These are phyloP conservation scores for Leccinum longicurvipes DNA, from an alignment of 768 basidiomycete species.

Conservation along the genomic window DNA sequence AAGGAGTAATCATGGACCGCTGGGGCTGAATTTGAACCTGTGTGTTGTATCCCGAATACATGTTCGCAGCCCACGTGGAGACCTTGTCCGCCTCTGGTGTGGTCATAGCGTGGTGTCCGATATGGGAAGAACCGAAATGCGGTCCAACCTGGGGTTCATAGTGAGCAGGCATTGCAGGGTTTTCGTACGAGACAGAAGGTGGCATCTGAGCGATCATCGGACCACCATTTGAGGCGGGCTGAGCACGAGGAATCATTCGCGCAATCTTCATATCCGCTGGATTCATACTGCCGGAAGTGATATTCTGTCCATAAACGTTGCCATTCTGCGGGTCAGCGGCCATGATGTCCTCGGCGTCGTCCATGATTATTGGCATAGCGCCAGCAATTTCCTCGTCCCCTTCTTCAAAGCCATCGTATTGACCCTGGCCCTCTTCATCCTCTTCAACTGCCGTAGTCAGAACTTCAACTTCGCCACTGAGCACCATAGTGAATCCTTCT, in stretches of 20 bases:
- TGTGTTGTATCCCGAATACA: slow-evolving; percentile 27
- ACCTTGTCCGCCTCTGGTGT: slow-evolving; percentile 27
- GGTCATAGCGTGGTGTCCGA: slow-evolving; percentile 19
- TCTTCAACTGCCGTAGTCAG: slow-evolving; percentile 51
- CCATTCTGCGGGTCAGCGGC: slow-evolving; percentile 26
- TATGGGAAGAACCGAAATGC: slow-evolving; percentile 26
- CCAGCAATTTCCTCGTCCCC: slow-evolving; percentile 39
- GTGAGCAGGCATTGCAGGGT: slow-evolving; percentile 46
- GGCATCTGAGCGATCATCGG: slow-evolving; percentile 47
- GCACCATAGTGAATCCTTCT: slow-evolving; percentile 69
- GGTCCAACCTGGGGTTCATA: slow-evolving; percentile 39
- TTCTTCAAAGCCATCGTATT: slow-evolving; percentile 38
- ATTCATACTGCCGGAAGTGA: slow-evolving; percentile 31
- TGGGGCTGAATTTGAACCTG: slow-evolving; percentile 32
- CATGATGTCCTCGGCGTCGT: slow-evolving; percentile 32
- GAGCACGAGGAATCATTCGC: slow-evolving; percentile 24
- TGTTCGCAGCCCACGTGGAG: slow-evolving; percentile 29
- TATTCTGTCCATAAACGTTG: slow-evolving; percentile 29
- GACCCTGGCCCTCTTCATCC: slow-evolving; percentile 44
- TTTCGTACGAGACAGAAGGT: slow-evolving; percentile 46
- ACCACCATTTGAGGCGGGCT: slow-evolving; percentile 26
- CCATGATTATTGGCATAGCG: slow-evolving; percentile 23
- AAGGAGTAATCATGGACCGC: slow-evolving; percentile 40
- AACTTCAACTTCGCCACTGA: slow-evolving; percentile 69
- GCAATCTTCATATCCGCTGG: slow-evolving; percentile 25